Percentiles rank a stretch among this genome's conserved stretches.
These are phyloP conservation scores for Taphrina communis DNA, from an alignment of 1,139 yeast genomes.

Conservation along the genomic window DNA sequence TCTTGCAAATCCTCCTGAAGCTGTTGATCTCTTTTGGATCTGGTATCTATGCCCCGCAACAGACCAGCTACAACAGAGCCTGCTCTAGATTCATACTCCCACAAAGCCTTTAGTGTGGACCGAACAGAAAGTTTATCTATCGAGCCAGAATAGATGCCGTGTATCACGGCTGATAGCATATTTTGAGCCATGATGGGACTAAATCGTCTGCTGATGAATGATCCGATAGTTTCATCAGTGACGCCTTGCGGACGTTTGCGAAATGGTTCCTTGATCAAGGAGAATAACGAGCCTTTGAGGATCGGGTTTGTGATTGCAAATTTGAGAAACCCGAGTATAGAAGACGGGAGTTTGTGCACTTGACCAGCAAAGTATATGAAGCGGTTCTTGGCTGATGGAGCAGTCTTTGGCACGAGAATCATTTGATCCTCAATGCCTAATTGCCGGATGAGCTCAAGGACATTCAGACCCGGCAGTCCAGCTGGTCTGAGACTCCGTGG, in stretches of 20 bases:
- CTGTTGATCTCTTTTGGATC: constrained; percentile 26
- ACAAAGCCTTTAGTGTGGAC: constrained; percentile 44
- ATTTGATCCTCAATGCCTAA: constrained; percentile 58
- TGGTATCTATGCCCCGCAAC: constrained; percentile 30
- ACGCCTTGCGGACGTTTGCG: constrained; percentile 47
- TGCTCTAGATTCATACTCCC: constrained; percentile 44
- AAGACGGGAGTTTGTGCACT: constrained; percentile 51
- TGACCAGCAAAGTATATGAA: constrained; percentile 58
- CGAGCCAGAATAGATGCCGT: constrained; percentile 94
- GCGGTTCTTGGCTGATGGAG: constrained; percentile 63
- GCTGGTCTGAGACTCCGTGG: constrained; percentile 56
- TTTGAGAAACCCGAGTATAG: constrained; percentile 47
- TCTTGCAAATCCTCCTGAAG: constrained; percentile 25
- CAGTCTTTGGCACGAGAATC: constrained; percentile 58
- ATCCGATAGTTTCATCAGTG: constrained; percentile 73
- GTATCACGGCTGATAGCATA: constrained; percentile 77
- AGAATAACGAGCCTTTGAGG: constrained; percentile 54
- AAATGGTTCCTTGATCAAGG: constrained; percentile 54
- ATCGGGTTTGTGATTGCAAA: constrained; percentile 51
- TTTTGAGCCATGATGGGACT: constrained; percentile 67
- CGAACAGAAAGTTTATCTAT: constrained; percentile 63
- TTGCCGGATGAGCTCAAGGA: constrained; percentile 52
- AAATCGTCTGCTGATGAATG: constrained; percentile 72
- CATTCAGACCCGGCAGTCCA: constrained; percentile 45
- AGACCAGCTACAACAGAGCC: constrained; percentile 45